A percentile compares a stretch with the other conserved stretches of the same genome.
Conservation (phyloP, 78 protist genomes). For the Dictyostelium purpureum region DNA sequence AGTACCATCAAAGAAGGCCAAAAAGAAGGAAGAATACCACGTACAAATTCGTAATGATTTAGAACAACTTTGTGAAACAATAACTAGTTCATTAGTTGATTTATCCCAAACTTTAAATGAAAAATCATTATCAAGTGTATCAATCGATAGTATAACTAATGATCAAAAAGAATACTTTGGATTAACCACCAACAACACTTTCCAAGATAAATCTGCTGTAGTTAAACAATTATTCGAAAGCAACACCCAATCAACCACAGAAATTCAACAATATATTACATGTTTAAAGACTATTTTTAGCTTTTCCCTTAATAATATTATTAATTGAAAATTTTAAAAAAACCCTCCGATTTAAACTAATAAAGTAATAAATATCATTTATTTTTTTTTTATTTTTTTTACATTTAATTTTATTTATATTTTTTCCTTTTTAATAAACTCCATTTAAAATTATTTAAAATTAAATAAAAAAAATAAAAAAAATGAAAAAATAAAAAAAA, state of each 20-base stretch:
- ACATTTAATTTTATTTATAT: too few species aligned
- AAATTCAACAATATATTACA: background rate
- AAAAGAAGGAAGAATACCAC: constrained; percentile 55
- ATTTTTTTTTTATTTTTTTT: too few species aligned
- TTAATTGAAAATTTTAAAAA: too few species aligned
- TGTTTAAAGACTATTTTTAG: background rate
- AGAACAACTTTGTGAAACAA: background rate
- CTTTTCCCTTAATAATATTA: background rate
- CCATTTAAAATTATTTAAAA: too few species aligned
- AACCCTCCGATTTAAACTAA: too few species aligned
- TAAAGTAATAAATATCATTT: too few species aligned
- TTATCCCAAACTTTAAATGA: background rate
- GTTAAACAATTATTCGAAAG: background rate
- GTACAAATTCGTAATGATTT: constrained; percentile 9
- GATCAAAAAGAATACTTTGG: background rate
- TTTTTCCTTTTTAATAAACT: too few species aligned
- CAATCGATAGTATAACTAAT: background rate
- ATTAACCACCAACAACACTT: background rate
- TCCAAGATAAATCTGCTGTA: background rate
- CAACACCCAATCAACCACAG: background rate
- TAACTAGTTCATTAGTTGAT: background rate
- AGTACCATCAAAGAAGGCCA: constrained; percentile 45
- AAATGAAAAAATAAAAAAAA: too few species aligned
- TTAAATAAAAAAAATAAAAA: too few species aligned
- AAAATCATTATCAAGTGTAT: background rate